Percentiles rank a stretch among this genome's conserved stretches.
Evolutionary conservation across 768 basidiomycete species (phyloP).

Genomic region (Pisolithus tinctorius): DNA sequence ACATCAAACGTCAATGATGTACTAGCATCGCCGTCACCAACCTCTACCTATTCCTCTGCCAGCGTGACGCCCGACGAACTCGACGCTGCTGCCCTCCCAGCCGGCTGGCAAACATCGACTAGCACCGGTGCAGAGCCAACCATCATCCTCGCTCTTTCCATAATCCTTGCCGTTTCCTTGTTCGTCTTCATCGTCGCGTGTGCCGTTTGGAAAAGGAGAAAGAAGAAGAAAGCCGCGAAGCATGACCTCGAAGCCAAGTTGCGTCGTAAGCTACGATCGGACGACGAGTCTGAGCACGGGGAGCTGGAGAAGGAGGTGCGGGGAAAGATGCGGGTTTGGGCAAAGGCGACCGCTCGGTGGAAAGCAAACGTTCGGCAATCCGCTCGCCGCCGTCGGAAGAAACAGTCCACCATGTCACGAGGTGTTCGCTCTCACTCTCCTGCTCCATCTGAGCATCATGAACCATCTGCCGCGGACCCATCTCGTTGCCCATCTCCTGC

Average conservation of each 20-base stretch:
- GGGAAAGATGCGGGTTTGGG: constrained; percentile 55
- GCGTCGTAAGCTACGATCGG: constrained; percentile 17
- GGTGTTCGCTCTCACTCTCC: constrained; percentile 16
- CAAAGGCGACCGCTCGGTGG: constrained; percentile 63
- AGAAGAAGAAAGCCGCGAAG: constrained; percentile 26
- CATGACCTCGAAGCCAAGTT: constrained; percentile 50
- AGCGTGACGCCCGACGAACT: constrained; percentile 13
- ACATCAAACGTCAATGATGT: constrained; percentile 2
- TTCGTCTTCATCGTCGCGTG: constrained; percentile 54
- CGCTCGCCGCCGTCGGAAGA: constrained; percentile 49
- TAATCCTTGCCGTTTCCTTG: constrained; percentile 57
- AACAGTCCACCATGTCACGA: not conserved
- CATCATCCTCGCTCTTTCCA: constrained; percentile 50
- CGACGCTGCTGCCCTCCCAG: constrained; percentile 36
- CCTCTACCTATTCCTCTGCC: constrained; percentile 1
- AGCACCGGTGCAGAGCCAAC: constrained; percentile 31
- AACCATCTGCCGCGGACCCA: not conserved
- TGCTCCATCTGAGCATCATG: constrained; percentile 7
- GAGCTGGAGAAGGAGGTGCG: constrained; percentile 40
- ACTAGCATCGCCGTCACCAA: not conserved
- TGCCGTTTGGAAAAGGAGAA: constrained; percentile 51
- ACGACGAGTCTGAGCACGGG: constrained; percentile 23
- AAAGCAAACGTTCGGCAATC: constrained; percentile 52
- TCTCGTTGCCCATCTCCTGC: constrained; percentile 3
- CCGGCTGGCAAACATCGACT: constrained; percentile 40